These are phyloP conservation scores for Tricholoma saponaceum DNA, from an alignment of 768 basidiomycete species.

Conservation along the genomic window DNA sequence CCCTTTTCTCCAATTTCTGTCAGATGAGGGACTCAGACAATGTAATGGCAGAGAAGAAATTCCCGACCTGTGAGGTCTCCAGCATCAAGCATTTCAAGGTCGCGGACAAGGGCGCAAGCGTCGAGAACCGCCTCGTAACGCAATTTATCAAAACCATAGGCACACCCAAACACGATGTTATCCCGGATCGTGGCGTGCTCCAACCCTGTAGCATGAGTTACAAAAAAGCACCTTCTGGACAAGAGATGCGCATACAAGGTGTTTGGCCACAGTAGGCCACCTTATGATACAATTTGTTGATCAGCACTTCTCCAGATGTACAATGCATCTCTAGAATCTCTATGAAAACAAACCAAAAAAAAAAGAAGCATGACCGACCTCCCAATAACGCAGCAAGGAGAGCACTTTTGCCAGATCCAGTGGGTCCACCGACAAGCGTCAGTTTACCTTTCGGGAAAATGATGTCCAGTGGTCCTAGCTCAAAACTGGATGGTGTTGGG, in stretches of 20 bases:
- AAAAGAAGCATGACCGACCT: constrained; percentile 34
- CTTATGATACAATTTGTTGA: constrained; percentile 53
- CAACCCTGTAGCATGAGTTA: constrained; percentile 47
- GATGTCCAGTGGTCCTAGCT: constrained; percentile 54
- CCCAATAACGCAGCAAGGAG: constrained; percentile 62
- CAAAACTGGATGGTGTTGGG: constrained; percentile 36
- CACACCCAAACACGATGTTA: constrained; percentile 73
- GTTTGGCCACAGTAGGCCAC: constrained; percentile 70
- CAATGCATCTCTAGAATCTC: constrained; percentile 52
- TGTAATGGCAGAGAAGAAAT: background rate
- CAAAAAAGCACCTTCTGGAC: background rate
- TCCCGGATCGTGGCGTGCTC: constrained; percentile 80
- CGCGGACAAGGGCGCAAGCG: constrained; percentile 70
- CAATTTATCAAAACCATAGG: constrained; percentile 52
- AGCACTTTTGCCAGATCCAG: constrained; percentile 69
- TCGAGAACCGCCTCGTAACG: constrained; percentile 67
- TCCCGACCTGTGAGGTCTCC: constrained; percentile 70
- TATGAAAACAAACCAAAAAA: background rate
- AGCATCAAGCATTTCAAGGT: constrained; percentile 67
- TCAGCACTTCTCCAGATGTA: constrained; percentile 44
- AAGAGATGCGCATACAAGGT: constrained; percentile 40
- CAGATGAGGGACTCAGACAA: background rate
- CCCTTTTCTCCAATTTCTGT: constrained; percentile 80
- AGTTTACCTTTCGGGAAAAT: constrained; percentile 54
- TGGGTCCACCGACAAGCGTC: constrained; percentile 59